Conservation (phyloP, 2,329 filamentous ascomycete genomes). For the Rutstroemia sp. region DNA sequence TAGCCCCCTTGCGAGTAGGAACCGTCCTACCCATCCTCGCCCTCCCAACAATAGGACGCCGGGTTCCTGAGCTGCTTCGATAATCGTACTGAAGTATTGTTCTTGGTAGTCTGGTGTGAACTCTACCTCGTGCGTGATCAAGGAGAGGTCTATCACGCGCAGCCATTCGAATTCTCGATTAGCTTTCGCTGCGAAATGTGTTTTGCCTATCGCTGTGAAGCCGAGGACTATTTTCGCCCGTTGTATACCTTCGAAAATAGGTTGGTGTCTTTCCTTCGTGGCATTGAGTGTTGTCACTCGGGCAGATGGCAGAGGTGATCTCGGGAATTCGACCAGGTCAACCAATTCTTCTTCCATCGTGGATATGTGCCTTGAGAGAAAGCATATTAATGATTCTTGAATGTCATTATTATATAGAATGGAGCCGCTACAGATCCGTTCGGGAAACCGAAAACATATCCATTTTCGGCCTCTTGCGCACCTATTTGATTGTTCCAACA, state of each 20-base stretch:
- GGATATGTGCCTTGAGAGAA: too few relatives aligned
- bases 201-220: conserved; percentile 1
- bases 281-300: too few relatives aligned
- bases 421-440: too few relatives aligned
- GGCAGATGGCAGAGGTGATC: too few relatives aligned
- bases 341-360: too few relatives aligned
- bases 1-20: background rate
- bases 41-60: conserved; percentile 4
- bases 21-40: conserved; percentile 5
- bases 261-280: too few relatives aligned
- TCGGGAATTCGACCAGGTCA: too few relatives aligned
- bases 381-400: too few relatives aligned
- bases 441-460: too few relatives aligned
- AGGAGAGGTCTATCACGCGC: conserved; percentile 5
- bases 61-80: background rate
- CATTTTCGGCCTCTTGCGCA: too few relatives aligned
- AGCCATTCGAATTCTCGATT: conserved; percentile 8
- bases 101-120: background rate
- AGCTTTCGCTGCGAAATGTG: conserved; percentile 3
- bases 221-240: conserved; percentile 4
- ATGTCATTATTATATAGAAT: too few relatives aligned
- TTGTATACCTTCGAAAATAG: background rate
- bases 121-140: background rate
- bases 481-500: too few relatives aligned
- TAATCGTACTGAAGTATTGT: background rate